Percentiles rank a stretch among this genome's conserved stretches.
These are phyloP conservation scores for Phytomonas sp. DNA, from an alignment of 208 protist genomes.

Conservation along the genomic window DNA sequence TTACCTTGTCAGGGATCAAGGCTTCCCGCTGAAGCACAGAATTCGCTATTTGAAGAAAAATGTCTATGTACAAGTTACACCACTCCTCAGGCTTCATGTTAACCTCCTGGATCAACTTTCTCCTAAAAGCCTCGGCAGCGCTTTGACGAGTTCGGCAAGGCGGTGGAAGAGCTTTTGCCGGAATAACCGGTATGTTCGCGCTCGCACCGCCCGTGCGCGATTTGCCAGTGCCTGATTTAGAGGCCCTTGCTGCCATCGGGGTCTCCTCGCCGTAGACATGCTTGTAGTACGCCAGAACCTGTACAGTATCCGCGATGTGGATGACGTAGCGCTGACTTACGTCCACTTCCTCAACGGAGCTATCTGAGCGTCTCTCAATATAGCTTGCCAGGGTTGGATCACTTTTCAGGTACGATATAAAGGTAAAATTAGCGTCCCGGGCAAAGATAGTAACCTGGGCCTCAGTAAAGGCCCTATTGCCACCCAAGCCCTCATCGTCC, in stretches of 20 bases:
- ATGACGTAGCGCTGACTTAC: slow-evolving; percentile 60
- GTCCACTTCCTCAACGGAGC: slow-evolving; percentile 2
- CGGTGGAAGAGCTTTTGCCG: slow-evolving; percentile 46
- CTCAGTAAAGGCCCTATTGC: slow-evolving; percentile 41
- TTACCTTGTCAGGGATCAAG: slow-evolving; percentile 12
- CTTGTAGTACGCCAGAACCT: slow-evolving; percentile 67
- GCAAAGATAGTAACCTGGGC: slow-evolving; percentile 84
- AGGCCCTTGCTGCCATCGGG: slow-evolving; percentile 3
- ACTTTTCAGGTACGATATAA: slow-evolving; percentile 33
- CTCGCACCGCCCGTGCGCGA: slow-evolving; percentile 5
- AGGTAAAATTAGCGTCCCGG: slow-evolving; percentile 77
- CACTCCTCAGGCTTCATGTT: slow-evolving; percentile 85
- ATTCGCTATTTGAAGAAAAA: slow-evolving; percentile 78
- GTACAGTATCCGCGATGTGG: slow-evolving; percentile 72
- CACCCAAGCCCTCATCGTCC: slow-evolving; percentile 43
- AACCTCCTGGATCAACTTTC: slow-evolving; percentile 58
- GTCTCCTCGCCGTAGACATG: slow-evolving; percentile 34
- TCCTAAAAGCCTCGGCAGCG: slow-evolving; percentile 49
- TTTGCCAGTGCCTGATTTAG: slow-evolving; percentile 7
- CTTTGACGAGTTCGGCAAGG: slow-evolving; percentile 26
- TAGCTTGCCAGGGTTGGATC: slow-evolving; percentile 37
- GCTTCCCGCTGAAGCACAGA: slow-evolving; percentile 65
- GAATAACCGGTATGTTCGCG: slow-evolving; percentile 32
- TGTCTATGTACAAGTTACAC: slow-evolving; percentile 80
- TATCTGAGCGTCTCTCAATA: slow-evolving; percentile 45